Percentiles rank a stretch among this genome's conserved stretches.
phyloP scores from a whole-genome alignment of 306 rosid genomes.

The Cicer chorassanicum region DNA sequence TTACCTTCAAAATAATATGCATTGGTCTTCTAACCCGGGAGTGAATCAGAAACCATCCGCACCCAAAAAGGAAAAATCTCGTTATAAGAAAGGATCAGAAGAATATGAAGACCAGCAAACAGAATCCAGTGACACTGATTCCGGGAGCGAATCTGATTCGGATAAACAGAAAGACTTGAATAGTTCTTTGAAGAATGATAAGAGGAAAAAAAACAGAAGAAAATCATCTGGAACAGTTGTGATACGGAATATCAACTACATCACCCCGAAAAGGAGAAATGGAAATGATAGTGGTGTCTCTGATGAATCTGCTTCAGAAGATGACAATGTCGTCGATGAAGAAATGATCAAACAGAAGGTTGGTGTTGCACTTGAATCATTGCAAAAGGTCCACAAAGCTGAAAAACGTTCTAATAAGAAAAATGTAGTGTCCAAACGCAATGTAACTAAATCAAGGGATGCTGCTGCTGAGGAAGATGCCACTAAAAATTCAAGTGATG shows the following conservation, averaged over 20 bases:
- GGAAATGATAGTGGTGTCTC: constrained; percentile 58
- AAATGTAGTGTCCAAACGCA: constrained; percentile 20
- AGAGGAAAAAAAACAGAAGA: constrained; percentile 53
- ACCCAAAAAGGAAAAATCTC: constrained; percentile 52
- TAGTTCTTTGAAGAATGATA: constrained; percentile 51
- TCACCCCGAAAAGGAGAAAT: constrained; percentile 67
- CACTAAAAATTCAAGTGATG: constrained; percentile 17
- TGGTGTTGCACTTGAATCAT: constrained; percentile 53
- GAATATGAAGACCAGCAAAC: constrained; percentile 53
- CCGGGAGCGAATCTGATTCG: constrained; percentile 52
- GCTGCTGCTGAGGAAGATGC: constrained; percentile 46
- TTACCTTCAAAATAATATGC: constrained; percentile 57
- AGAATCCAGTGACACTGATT: constrained; percentile 58
- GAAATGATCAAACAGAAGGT: constrained; percentile 52
- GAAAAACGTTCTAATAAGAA: constrained; percentile 47
- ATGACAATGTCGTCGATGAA: constrained; percentile 47
- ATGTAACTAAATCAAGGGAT: constrained; percentile 42
- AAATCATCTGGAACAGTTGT: constrained; percentile 65
- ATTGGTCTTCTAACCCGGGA: constrained; percentile 60
- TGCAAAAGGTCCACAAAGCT: constrained; percentile 53
- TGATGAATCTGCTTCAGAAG: constrained; percentile 54
- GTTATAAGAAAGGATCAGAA: constrained; percentile 44
- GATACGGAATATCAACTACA: constrained; percentile 74
- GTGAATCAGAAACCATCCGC: constrained; percentile 52
- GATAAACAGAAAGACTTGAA: constrained; percentile 47